Base-by-base conservation (phyloP, 2,329 filamentous ascomycete species). In the Aureobasidium leucospermi region DNA sequence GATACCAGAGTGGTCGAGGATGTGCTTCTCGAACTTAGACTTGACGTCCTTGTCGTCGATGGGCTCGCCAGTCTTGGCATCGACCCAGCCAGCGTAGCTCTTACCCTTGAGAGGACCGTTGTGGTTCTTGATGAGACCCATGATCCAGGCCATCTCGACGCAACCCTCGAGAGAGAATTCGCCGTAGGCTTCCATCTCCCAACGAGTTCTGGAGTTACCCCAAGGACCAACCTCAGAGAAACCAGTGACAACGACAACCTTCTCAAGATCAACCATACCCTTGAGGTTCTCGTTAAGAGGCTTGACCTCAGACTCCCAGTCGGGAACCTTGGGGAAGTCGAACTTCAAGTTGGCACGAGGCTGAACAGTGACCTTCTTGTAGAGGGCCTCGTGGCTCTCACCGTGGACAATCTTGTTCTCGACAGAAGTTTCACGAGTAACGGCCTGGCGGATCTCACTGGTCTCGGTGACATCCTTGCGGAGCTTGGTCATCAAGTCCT, bases 141-240 rank as follows among this genome's bases (percentile, higher is more conserved):
- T 99, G 75, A 99, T 90, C 94, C 94, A 99, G 34, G 94, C 92
- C 94, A 99, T 99, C 76, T 99, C 94, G 62, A 99, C 88, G 69
- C 94, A 97, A 32, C 94, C 94, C 75, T 99, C 95, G 13, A 99
- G 84, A 8, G 94, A 97, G 79, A 99, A 99, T 70, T 96, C 84
- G 71, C 94, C 94, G 66, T 92, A 86, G 1, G 94, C 92, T 75
- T 99, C 94, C 93, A 99, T 99, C 79, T 99, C 94, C 94, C 94
- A 99, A 63, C 94, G 86, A 47, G 94, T 99, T 69, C 94, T 86
- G 2, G 94, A 93, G 80, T 97, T 99, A 80, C 94, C 94, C 95
- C 94, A 99, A 7, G 94, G 94, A 49, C 94, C 92, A 63, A 96
- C 85, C 74, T 99, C 94, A 58, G 94, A 85, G 71, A 99, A 99